Base-by-base conservation (phyloP, 129 eudicot genomes). In the Lactuca sativa region DNA sequence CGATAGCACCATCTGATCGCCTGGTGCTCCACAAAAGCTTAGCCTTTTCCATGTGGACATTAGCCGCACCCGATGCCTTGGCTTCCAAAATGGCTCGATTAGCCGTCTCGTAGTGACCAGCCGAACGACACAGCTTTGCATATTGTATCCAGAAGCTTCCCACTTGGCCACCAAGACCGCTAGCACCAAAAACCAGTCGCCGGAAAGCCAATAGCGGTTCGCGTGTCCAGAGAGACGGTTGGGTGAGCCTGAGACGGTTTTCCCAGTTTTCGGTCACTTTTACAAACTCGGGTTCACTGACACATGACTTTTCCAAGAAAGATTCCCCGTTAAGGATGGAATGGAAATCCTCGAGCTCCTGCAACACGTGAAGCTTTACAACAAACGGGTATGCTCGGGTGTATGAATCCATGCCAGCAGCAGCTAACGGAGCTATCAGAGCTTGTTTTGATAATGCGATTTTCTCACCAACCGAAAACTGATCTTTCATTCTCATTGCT, bases 321-420 rank as follows among this genome's bases (percentile, higher is more conserved):
- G 99, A 95, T 62, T 90, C 85, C n/a, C 99, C 96, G 9, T 62
- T 80, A 12, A 95, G 87, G 41, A 95, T 80, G 73, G 78, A 77
- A 64, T 87, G 85, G 15, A 90, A 95, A 74, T 95, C 99, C 65
- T 90, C 99, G 30, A 95, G 81, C 70, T 95, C 99, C 34, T 85
- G 90, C 67, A 95, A 82, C 78, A 95, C 73, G 55, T 95, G 99
- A 76, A 95, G 99, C 89, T 90, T 95, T 61, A 95, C 93, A 31
- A 90, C 82, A 77, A 81, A 90, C 21, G 99, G 99, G 73, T 95
- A 95, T n/a, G 99, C 99, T 34, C 99, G 88, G 67, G 90, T 83
- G 70, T 90, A 95, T 36, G 99, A 95, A 81, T 95, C 99, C 99
- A 95, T 95, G 74, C 99, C 99, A 43, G 99, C 99, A 73, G 99